Percentiles rank a stretch among this genome's conserved stretches.
Conservation (phyloP, 2,329 filamentous ascomycete genomes). For the Fusarium stilboides region DNA sequence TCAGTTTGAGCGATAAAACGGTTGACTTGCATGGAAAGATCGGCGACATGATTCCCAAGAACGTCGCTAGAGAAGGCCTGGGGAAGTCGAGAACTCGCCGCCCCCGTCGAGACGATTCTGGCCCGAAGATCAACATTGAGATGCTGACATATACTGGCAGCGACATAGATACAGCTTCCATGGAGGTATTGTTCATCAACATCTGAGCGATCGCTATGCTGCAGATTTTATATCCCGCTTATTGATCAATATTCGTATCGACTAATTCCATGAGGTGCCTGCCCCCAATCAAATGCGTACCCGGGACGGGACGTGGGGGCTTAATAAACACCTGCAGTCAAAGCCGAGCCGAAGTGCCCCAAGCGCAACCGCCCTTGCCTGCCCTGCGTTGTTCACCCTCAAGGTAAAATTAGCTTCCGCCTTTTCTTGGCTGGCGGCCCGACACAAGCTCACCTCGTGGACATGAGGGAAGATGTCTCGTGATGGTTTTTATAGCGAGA, state of each 20-base stretch:
- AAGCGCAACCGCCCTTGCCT: constrained; percentile 8
- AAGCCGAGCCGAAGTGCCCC: constrained; percentile 26
- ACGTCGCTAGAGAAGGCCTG: constrained; percentile 20
- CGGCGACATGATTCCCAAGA: constrained; percentile 24
- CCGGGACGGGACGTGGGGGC: constrained; percentile 32
- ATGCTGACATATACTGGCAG: constrained; percentile 2
- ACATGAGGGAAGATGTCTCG: constrained; percentile 32
- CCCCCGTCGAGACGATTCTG: constrained; percentile 13
- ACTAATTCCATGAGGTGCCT: constrained; percentile 14
- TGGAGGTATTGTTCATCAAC: not conserved
- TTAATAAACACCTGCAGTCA: not conserved
- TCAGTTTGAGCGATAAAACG: constrained; percentile 30
- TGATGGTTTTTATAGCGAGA: constrained; percentile 31
- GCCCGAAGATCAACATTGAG: constrained; percentile 11
- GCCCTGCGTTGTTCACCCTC: constrained; percentile 5
- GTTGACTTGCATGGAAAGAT: constrained; percentile 38
- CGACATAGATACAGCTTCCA: not conserved
- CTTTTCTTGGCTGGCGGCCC: constrained; percentile 29
- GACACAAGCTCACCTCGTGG: constrained; percentile 36
- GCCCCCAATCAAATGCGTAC: constrained; percentile 17
- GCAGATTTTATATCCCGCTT: not conserved
- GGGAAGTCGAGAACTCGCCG: constrained; percentile 36
- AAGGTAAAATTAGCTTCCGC: constrained; percentile 30
- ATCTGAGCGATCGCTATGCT: not conserved
- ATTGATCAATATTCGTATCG: constrained; percentile 9